phyloP scores from a whole-genome alignment of 1,284 basidiomycete species.

The Cryptococcus maquisensis region DNA sequence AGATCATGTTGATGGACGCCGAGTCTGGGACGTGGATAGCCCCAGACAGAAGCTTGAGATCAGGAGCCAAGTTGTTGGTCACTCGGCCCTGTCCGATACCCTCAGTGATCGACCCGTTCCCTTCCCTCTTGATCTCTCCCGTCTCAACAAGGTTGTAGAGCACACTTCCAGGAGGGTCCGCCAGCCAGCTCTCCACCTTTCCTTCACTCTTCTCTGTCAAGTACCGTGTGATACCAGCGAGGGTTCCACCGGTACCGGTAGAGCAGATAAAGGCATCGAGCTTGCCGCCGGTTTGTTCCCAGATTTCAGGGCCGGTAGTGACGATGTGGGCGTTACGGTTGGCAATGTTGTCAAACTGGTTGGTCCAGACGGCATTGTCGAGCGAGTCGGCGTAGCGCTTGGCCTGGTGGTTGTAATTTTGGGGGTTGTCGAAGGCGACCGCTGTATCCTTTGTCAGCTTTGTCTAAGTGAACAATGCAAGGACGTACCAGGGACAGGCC shows the following conservation, averaged over 20 bases:
- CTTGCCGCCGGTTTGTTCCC: conserved; percentile 76
- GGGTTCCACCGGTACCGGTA: conserved; percentile 92
- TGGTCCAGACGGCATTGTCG: conserved; percentile 96
- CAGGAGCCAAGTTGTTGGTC: conserved; percentile 86
- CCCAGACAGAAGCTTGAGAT: conserved; percentile 73
- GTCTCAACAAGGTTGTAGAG: conserved; percentile 79
- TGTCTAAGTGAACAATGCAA: neutral
- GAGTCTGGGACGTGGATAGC: conserved; percentile 83
- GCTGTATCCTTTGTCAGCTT: conserved; percentile 51
- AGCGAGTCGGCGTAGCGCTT: conserved; percentile 75
- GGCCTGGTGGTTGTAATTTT: conserved; percentile 99
- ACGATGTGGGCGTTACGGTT: conserved; percentile 86
- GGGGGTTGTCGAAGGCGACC: conserved; percentile 91
- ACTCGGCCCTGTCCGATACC: conserved; percentile 97
- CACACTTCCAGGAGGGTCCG: conserved; percentile 94
- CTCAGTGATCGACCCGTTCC: conserved; percentile 89
- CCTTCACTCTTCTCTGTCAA: conserved; percentile 80
- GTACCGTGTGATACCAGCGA: conserved; percentile 82
- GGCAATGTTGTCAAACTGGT: conserved; percentile 94
- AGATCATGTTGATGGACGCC: conserved; percentile 89
- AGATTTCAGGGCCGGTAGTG: conserved; percentile 94
- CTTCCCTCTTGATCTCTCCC: conserved; percentile 72
- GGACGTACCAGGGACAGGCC: conserved; percentile 69
- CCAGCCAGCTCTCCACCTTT: conserved; percentile 84
- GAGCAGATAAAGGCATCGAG: conserved; percentile 89